Evolutionary conservation across 2,329 filamentous ascomycete species (phyloP).

Genomic region (Triangularia setosa): DNA sequence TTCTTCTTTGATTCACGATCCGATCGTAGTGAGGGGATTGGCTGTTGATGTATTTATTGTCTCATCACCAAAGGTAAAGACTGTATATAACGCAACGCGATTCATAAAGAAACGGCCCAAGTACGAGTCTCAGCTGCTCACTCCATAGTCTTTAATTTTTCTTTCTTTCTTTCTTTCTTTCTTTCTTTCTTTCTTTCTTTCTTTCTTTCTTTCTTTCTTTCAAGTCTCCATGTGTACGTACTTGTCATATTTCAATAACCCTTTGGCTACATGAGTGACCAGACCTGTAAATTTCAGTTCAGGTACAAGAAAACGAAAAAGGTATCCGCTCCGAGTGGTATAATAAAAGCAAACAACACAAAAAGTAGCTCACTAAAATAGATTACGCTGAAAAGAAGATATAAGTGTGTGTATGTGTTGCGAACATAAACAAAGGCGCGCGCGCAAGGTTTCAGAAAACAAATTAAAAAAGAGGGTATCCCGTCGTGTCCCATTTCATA

Average conservation of each 20-base stretch:
- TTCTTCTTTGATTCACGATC: background rate
- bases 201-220: background rate
- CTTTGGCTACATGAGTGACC: background rate
- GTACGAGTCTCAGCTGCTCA: background rate
- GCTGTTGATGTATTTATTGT: background rate
- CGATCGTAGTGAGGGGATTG: background rate
- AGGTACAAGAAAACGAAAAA: background rate
- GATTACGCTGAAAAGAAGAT: slow-evolving; percentile 11
- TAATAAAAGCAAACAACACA: slow-evolving; percentile 8
- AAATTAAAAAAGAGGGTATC: slow-evolving; percentile 22
- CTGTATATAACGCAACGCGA: background rate
- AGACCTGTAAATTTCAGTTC: background rate
- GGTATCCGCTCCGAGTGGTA: background rate
- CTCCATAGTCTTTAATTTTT: slow-evolving; percentile 11
- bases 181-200: background rate
- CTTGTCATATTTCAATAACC: background rate
- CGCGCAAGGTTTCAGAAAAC: slow-evolving; percentile 13
- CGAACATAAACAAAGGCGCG: slow-evolving; percentile 9
- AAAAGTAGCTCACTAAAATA: slow-evolving; percentile 6
- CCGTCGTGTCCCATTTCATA: slow-evolving; percentile 23
- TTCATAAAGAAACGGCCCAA: background rate
- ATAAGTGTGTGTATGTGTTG: background rate
- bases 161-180: background rate
- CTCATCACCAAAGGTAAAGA: background rate
- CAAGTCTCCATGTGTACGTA: background rate